Conservation (phyloP, 345 rosid species). For the Gossypium rotundifolium region DNA sequence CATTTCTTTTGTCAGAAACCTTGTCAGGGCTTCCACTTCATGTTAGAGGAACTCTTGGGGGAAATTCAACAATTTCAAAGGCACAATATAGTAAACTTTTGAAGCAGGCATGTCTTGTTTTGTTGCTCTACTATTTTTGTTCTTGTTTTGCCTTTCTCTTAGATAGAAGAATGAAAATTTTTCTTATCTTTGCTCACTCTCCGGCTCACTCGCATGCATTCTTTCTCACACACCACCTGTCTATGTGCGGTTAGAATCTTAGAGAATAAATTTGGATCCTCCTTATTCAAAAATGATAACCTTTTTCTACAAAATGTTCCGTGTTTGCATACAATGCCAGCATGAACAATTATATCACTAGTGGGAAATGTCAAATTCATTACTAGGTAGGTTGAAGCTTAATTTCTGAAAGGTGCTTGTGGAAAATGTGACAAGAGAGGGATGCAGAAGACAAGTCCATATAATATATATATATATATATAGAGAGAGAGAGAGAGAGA, state of each 20-base stretch:
- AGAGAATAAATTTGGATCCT: neutral
- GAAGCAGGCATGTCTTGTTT: constrained; percentile 25
- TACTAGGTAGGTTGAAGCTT: constrained; percentile 2
- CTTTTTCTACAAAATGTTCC: neutral
- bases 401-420: neutral
- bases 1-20: constrained; percentile 16
- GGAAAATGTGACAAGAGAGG: neutral
- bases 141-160: neutral
- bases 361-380: neutral
- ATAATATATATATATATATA: neutral
- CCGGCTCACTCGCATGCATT: neutral
- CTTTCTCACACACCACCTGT: neutral
- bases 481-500: neutral
- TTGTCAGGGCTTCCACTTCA: constrained; percentile 28
- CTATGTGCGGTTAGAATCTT: neutral
- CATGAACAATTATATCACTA: neutral
- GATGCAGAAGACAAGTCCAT: neutral
- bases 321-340: neutral
- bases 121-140: neutral
- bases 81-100: constrained; percentile 28
- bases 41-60: constrained; percentile 26
- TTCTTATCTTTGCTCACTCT: neutral
- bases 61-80: constrained; percentile 25
- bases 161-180: neutral
- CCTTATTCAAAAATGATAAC: neutral